These are phyloP conservation scores for Alternaria novae-zelandiae DNA, from an alignment of 2,329 filamentous ascomycete genomes.

Conservation along the genomic window DNA sequence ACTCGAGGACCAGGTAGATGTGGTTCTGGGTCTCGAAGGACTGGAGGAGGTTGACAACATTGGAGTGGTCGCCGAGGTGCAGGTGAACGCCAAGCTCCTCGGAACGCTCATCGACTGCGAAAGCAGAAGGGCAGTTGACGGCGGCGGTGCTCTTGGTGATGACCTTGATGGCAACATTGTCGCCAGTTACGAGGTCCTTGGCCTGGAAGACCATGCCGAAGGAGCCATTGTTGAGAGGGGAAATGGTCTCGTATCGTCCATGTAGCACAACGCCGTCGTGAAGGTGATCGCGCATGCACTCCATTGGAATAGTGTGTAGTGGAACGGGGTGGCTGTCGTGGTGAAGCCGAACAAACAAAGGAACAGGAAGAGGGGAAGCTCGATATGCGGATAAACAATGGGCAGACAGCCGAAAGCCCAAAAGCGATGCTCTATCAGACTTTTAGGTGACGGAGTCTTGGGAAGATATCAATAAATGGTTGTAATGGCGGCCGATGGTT, in stretches of 20 bases:
- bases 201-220: slow-evolving; percentile 99
- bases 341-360: slow-evolving; percentile 28
- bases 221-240: slow-evolving; percentile 96
- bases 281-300: slow-evolving; percentile 86
- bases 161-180: slow-evolving; percentile 94
- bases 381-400: slow-evolving; percentile 45
- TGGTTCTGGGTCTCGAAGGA: slow-evolving; percentile 93
- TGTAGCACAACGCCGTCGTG: slow-evolving; percentile 79
- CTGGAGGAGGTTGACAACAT: slow-evolving; percentile 91
- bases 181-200: slow-evolving; percentile 75
- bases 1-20: slow-evolving; percentile 91
- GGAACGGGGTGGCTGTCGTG: slow-evolving; percentile 34
- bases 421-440: slow-evolving; percentile 48
- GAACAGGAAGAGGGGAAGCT: slow-evolving; percentile 27
- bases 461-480: slow-evolving; percentile 46
- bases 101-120: slow-evolving; percentile 81
- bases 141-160: slow-evolving; percentile 80
- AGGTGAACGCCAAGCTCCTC: slow-evolving; percentile 83
- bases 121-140: slow-evolving; percentile 64
- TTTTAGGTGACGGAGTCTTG: slow-evolving; percentile 42
- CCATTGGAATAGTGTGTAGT: slow-evolving; percentile 61
- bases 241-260: slow-evolving; percentile 88
- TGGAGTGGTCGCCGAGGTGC: slow-evolving; percentile 78
- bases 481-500: slow-evolving; percentile 31
- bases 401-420: slow-evolving; percentile 41